A percentile compares a stretch with the other conserved stretches of the same genome.
phyloP scores from a whole-genome alignment of 495 filamentous ascomycete species.

The Talaromyces adpressus region DNA sequence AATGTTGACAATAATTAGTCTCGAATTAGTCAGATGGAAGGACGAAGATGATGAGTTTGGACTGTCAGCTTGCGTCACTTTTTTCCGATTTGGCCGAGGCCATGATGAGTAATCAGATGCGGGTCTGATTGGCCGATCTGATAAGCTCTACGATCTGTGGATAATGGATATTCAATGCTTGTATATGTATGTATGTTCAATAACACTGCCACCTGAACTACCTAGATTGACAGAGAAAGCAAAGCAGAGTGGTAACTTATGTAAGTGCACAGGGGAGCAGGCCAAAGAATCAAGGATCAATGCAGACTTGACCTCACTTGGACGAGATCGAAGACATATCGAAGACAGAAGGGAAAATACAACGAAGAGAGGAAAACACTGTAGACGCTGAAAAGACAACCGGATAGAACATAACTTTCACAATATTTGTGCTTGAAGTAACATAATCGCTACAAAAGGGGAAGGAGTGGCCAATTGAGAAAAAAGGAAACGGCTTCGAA shows the following conservation, averaged over 20 bases:
- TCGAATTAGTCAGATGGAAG: not conserved
- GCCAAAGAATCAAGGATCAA: not conserved
- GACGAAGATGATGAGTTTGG: not conserved
- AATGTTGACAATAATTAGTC: not conserved
- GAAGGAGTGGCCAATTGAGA: not conserved
- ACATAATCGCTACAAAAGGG: not conserved
- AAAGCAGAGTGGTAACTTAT: not conserved
- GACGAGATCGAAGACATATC: not conserved
- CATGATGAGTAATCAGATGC: constrained; percentile 1
- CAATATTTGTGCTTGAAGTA: not conserved
- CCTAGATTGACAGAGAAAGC: not conserved
- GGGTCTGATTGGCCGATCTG: not conserved
- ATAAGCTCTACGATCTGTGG: not conserved
- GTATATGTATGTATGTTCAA: not conserved
- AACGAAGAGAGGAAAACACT: not conserved
- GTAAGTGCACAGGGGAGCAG: not conserved
- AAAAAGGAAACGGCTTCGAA: not conserved
- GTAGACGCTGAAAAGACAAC: not conserved
- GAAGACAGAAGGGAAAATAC: not conserved
- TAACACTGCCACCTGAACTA: not conserved
- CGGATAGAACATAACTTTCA: not conserved
- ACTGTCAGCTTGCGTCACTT: not conserved
- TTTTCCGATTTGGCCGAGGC: not conserved
- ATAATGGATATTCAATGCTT: too few relatives aligned
- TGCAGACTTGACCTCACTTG: not conserved